Base-by-base conservation (phyloP, 1,284 basidiomycete genomes). In the Amylostereum chailletii region DNA sequence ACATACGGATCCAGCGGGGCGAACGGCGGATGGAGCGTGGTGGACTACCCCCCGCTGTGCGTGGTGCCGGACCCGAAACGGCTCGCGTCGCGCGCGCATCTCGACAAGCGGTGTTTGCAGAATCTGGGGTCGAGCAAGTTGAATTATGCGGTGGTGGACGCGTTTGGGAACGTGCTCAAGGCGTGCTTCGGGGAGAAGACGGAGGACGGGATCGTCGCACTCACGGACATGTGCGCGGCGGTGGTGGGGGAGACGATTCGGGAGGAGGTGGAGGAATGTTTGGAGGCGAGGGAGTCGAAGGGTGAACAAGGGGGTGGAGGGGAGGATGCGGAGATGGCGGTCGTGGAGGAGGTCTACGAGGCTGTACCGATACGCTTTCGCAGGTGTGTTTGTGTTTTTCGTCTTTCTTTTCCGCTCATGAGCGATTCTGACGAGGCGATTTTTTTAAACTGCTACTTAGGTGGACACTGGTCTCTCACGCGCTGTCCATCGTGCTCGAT, bases 111-210 rank as follows among this genome's bases (percentile, higher is more conserved):
- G 7, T 63, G 62, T 47, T 52, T 64, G 41, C 67, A 64, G 19
- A 67, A 62, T 29, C 58, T 72, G 44, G 71, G 75, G 45, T 63
- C 77, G 34, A 70, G 77, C 8, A 67, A 67, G 42, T 71, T 65
- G 37, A 69, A 81, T 8, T 69, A 77, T 56, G 74, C 73, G 9
- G 68, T 82, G 6, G 66, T 73, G 26, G 76, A 77, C 53, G 70
- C 72, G 42, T 83, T 79, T 61, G 68, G 65, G 46, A 75, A 79
- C 51, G 60, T 81, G 40, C 61, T 74, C 2, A 57, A 69, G 44
- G 60, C 63, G 19, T 57, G 63, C 4, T 57, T 64, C 5, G 59
- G 60, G 1, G 31, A 34, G 2, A 34, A 42, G n/a, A 30, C n/a
- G 6, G 34, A 26, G 6, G 31, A 32, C 3, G 45, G 31, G 1